phyloP scores from a whole-genome alignment of 352 stramenopile genomes.

The Globisporangium abappressorium region DNA sequence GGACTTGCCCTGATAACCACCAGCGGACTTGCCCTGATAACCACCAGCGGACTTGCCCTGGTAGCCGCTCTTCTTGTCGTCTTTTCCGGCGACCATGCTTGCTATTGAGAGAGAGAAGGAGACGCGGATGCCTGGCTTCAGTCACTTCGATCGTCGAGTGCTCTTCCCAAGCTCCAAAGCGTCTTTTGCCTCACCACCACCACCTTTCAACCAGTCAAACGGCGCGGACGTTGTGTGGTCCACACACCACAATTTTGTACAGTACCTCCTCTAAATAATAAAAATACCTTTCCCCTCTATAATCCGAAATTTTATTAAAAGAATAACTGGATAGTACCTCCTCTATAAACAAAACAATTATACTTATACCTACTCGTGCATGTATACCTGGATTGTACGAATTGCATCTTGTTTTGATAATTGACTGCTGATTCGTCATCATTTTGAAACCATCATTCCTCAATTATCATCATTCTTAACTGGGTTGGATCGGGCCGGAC shows the following conservation, averaged over 20 bases:
- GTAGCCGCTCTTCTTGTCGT: constrained; percentile 19
- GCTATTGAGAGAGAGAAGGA: constrained; percentile 4
- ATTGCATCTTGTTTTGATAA: no score
- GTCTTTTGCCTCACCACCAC: constrained; percentile 18
- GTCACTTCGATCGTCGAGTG: constrained; percentile 13
- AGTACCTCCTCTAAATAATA: neutral
- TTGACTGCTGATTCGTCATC: no score
- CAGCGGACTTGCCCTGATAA: constrained; percentile 10
- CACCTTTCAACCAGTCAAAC: constrained; percentile 18
- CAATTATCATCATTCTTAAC: no score
- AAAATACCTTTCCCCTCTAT: no score
- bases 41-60: constrained; percentile 8
- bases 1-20: constrained; percentile 12
- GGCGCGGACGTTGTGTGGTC: neutral
- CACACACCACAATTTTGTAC: neutral
- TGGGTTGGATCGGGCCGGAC: no score
- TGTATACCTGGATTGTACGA: no score
- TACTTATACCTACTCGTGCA: no score
- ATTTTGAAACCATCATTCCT: no score
- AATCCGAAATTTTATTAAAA: no score
- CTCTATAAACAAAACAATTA: no score
- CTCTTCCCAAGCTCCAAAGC: neutral
- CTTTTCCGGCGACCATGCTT: constrained; percentile 15
- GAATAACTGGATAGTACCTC: no score
- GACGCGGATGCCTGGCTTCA: neutral